Conservation (phyloP, 2,329 filamentous ascomycete genomes). For the Aspergillus neotritici region DNA sequence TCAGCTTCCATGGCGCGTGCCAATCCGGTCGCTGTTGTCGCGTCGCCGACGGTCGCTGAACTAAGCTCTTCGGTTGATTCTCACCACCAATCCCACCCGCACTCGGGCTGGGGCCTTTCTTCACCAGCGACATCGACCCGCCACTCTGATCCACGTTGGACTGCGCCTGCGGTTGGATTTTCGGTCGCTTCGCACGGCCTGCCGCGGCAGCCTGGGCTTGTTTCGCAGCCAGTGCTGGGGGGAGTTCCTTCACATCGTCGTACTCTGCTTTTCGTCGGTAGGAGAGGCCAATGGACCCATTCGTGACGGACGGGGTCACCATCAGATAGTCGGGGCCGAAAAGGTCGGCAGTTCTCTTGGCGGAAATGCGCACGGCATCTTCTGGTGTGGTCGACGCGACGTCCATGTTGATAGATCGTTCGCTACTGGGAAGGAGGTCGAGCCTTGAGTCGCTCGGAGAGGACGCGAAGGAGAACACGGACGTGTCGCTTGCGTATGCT, state of each 20-base stretch:
- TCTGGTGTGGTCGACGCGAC: conserved; percentile 27
- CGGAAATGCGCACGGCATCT: conserved; percentile 37
- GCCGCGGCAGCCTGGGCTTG: conserved; percentile 61
- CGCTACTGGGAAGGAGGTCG: not conserved
- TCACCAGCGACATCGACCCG: conserved; percentile 53
- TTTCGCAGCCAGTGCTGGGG: conserved; percentile 71
- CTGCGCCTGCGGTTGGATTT: conserved; percentile 44
- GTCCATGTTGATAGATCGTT: conserved; percentile 24
- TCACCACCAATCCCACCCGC: conserved; percentile 31
- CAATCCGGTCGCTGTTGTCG: conserved; percentile 77
- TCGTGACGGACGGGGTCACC: conserved; percentile 38
- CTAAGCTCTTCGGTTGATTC: conserved; percentile 54
- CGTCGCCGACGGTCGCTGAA: conserved; percentile 57
- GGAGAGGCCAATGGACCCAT: conserved; percentile 40
- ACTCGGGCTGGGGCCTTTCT: conserved; percentile 28
- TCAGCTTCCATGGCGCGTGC: conserved; percentile 97
- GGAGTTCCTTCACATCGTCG: conserved; percentile 68
- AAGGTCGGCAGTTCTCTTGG: conserved; percentile 44
- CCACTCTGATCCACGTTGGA: conserved; percentile 48
- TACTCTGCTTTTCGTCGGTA: conserved; percentile 60
- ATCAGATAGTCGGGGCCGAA: conserved; percentile 45
- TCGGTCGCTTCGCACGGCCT: conserved; percentile 59
- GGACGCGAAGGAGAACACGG: not conserved
- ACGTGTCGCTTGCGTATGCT: conserved; percentile 17
- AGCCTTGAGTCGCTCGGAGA: conserved; percentile 1